These are phyloP conservation scores for Tolypocladium endophyticum DNA, from an alignment of 2,329 filamentous ascomycete genomes.

Conservation along the genomic window DNA sequence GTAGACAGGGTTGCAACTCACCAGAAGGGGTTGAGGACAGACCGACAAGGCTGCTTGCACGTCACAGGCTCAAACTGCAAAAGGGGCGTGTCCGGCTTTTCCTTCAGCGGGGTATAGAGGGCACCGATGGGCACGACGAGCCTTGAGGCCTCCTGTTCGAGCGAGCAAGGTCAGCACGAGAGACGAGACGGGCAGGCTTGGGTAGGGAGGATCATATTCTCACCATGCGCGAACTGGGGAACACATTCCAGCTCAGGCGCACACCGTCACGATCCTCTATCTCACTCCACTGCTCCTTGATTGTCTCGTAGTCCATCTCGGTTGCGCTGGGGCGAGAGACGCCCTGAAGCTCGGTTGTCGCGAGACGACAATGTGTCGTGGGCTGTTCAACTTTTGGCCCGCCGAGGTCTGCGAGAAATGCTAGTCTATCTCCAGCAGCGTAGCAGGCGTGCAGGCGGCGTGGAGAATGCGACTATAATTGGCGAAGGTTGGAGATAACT, in stretches of 20 bases:
- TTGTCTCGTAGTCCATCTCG: slow-evolving; percentile 78
- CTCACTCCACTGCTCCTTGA: slow-evolving; percentile 95
- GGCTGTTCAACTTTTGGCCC: background rate
- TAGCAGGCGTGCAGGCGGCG: background rate
- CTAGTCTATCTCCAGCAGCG: background rate
- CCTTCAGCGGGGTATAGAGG: slow-evolving; percentile 90
- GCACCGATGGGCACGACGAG: slow-evolving; percentile 94
- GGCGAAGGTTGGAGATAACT: background rate
- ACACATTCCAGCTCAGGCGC: slow-evolving; percentile 96
- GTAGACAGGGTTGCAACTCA: slow-evolving; percentile 29
- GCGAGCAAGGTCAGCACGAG: background rate
- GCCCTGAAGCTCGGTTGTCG: background rate
- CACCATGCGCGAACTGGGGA: slow-evolving; percentile 95
- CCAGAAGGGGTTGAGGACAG: slow-evolving; percentile 96
- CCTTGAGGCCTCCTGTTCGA: slow-evolving; percentile 71
- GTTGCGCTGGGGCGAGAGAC: background rate
- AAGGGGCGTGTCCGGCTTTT: slow-evolving; percentile 79
- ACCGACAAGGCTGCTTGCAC: slow-evolving; percentile 92
- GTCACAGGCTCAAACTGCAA: slow-evolving; percentile 94
- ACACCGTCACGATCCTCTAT: slow-evolving; percentile 95
- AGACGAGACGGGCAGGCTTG: background rate
- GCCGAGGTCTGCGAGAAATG: background rate
- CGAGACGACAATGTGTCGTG: background rate
- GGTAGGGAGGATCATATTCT: slow-evolving; percentile 16
- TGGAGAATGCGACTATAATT: background rate